Conservation (phyloP, 805 yeast genomes). For the Metschnikowia chrysomelidarum region DNA sequence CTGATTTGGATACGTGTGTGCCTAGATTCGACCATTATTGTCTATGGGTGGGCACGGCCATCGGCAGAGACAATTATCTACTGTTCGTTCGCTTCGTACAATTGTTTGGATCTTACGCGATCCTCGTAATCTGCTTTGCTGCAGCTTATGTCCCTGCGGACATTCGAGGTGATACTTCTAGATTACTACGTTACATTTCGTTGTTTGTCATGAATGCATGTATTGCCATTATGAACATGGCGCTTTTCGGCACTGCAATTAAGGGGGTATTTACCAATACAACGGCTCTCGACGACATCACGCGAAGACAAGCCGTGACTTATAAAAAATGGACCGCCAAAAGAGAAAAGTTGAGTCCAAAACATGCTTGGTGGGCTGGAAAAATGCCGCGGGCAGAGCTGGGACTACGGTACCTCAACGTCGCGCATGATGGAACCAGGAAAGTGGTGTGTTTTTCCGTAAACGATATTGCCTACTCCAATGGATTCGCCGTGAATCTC, state of each 20-base stretch:
- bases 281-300: conserved; percentile 60
- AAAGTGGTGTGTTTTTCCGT: conserved; percentile 34
- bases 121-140: conserved; percentile 25
- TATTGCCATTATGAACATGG: conserved; percentile 45
- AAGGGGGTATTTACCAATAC: conserved; percentile 46
- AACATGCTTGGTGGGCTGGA: conserved; percentile 10
- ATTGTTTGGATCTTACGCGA: conserved; percentile 35
- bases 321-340: conserved; percentile 25
- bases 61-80: conserved; percentile 67
- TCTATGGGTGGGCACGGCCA: conserved; percentile 66
- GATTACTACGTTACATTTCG: conserved; percentile 50
- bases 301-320: conserved; percentile 29
- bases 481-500: conserved; percentile 37
- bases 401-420: conserved; percentile 44
- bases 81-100: conserved; percentile 54
- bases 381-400: conserved; percentile 26
- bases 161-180: conserved; percentile 20
- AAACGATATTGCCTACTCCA: conserved; percentile 33
- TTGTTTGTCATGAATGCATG: conserved; percentile 44
- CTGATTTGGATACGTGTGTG: conserved; percentile 53
- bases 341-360: conserved; percentile 1
- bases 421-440: conserved; percentile 33
- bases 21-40: conserved; percentile 84
- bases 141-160: conserved; percentile 24
- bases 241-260: conserved; percentile 43